phyloP scores from a whole-genome alignment of 345 rosid genomes.

The Sapria himalayana region DNA sequence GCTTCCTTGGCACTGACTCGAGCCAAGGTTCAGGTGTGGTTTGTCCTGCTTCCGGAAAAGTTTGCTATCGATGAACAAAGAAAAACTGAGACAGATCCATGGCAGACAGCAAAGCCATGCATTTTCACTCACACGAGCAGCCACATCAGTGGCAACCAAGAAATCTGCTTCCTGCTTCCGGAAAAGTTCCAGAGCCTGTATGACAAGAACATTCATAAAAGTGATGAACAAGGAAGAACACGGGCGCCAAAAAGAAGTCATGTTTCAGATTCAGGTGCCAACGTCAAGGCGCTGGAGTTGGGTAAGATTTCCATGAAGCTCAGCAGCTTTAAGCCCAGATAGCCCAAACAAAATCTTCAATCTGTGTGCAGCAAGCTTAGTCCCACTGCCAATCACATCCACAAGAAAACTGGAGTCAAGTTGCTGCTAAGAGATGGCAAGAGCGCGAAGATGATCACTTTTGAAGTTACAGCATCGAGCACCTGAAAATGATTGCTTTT shows the following conservation, averaged over 20 bases:
- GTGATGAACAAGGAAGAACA: background rate
- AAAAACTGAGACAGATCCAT: background rate
- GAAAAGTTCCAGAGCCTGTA: slow-evolving; percentile 92
- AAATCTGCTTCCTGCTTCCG: slow-evolving; percentile 82
- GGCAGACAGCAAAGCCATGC: background rate
- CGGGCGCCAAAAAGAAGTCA: background rate
- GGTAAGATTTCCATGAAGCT: slow-evolving; percentile 96
- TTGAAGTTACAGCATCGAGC: background rate
- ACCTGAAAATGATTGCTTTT: slow-evolving; percentile 91
- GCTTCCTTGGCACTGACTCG: no score
- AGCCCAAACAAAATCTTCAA: slow-evolving; percentile 83
- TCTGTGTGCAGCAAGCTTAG: slow-evolving; percentile 89
- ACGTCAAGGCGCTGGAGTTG: slow-evolving; percentile 95
- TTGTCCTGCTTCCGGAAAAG: no score
- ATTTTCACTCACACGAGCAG: slow-evolving; percentile 62
- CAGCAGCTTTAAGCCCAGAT: slow-evolving; percentile 72
- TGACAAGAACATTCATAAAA: slow-evolving; percentile 10
- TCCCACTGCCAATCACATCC: slow-evolving; percentile 42
- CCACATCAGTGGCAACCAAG: slow-evolving; percentile 88
- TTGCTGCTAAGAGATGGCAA: slow-evolving; percentile 1
- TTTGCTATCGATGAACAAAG: no score
- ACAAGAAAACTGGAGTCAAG: slow-evolving; percentile 2
- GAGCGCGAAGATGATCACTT: background rate
- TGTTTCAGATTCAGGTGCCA: slow-evolving; percentile 14
- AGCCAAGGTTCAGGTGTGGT: no score